Evolutionary conservation across 2,329 filamentous ascomycete genomes (phyloP), one percentile per base, ranked within the genome.

Genomic region (Bipolaris oryzae): DNA sequence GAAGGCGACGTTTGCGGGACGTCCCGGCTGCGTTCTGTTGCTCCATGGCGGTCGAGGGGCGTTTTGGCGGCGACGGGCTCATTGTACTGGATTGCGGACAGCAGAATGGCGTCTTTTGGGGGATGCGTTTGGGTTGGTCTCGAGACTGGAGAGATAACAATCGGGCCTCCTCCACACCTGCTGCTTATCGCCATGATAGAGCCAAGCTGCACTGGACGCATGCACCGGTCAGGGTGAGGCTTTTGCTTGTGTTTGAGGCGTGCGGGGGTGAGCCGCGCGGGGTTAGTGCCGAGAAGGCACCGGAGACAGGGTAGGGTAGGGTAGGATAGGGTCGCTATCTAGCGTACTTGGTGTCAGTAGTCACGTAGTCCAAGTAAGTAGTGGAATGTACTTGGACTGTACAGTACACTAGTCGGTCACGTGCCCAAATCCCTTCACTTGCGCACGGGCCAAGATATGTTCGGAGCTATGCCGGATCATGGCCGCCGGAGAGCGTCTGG

Each of bases 1-100:
- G 39, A 42, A 42, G 39, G 39, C 39, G 39, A 42, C 39, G 39
- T 42, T 42, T 42, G 21, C 39, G 39, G 11, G 39, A 42, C 21
- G 39, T 25, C 39, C 39, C 39, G 20, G 39, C 39, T 4, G 21
- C 13, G 39, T 25, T 42, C 20, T 42, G 39, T 42, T 25, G 39
- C 21, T 42, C 39, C 39, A 42, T 42, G 20, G 39, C 21, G 10
- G 39, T 42, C 39, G 39, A 42, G 20, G 39, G 13, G 39, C 39
- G 39, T 42, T 42, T 42, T 42, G 39, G 11, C 20, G 13, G 11
- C 20, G 39, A 25, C 5, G 20, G 23, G 39, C 39, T 42, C 39
- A 42, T 42, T 42, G 39, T 42, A 13, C 20, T 25, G 39, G 21
- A 42, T 42, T 25, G 39, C 13, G 11, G 39, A 9, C 20, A 42